Percentiles rank a stretch among this genome's conserved stretches.
Conservation (phyloP, 257 asterid species). For the Nicotiana paniculata region DNA sequence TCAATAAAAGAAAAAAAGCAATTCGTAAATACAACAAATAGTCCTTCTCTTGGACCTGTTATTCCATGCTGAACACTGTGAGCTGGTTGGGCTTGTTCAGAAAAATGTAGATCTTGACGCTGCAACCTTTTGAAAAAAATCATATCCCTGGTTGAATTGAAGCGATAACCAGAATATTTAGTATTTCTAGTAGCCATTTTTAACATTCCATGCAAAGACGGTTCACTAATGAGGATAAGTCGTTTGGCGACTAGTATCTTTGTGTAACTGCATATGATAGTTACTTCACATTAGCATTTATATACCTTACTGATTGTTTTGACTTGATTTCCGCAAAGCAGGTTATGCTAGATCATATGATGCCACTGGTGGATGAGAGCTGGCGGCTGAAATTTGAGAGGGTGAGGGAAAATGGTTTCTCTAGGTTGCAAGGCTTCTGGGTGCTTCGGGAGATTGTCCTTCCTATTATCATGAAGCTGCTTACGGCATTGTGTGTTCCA, state of each 20-base stretch:
- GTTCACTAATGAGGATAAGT: background rate
- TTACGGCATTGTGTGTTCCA: slow-evolving; percentile 88
- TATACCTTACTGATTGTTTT: background rate
- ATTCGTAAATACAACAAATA: background rate
- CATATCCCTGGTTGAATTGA: background rate
- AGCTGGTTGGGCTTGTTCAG: background rate
- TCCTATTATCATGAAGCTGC: slow-evolving; percentile 89
- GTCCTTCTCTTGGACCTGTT: background rate
- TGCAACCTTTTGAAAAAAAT: background rate
- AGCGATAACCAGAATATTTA: background rate
- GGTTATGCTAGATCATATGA: slow-evolving; percentile 95
- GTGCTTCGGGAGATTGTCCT: slow-evolving; percentile 77
- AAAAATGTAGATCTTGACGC: background rate
- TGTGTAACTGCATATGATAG: background rate
- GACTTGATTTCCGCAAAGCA: slow-evolving; percentile 19
- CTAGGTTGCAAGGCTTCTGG: slow-evolving; percentile 90
- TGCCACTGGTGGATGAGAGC: slow-evolving; percentile 89
- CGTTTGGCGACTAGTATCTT: background rate
- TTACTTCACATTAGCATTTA: background rate
- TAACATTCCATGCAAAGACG: background rate
- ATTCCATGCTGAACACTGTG: background rate
- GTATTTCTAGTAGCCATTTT: background rate
- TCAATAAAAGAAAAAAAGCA: no score
- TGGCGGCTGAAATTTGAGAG: slow-evolving; percentile 92
- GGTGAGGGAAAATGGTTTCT: slow-evolving; percentile 92